A percentile compares a stretch with the other conserved stretches of the same genome.
Conservation (phyloP, 2,329 filamentous ascomycete species). For the Hypoxylon sp. region DNA sequence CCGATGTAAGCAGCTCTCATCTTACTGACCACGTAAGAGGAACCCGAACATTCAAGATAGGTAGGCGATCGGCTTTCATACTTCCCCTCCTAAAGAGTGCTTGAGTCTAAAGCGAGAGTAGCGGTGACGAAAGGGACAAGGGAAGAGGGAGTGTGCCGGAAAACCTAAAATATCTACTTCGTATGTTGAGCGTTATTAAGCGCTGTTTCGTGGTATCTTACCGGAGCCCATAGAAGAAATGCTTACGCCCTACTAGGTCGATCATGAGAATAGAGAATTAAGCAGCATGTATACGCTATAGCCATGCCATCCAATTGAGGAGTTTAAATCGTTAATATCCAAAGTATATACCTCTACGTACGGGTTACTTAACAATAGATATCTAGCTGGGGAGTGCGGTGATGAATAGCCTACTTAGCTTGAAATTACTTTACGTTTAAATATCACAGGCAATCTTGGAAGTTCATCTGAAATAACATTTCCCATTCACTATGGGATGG, state of each 20-base stretch:
- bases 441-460: slow-evolving; percentile 10
- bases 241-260: background rate
- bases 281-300: background rate
- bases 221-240: background rate
- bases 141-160: background rate
- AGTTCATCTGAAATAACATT: slow-evolving; percentile 22
- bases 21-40: background rate
- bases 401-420: background rate
- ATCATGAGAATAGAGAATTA: background rate
- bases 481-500: background rate
- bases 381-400: background rate
- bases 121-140: background rate
- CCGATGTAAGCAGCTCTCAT: slow-evolving; percentile 3
- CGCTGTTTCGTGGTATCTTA: slow-evolving; percentile 20
- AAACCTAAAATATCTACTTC: slow-evolving; percentile 27
- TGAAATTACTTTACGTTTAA: background rate
- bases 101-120: slow-evolving; percentile 13
- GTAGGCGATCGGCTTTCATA: slow-evolving; percentile 1
- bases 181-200: background rate
- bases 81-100: background rate
- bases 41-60: background rate
- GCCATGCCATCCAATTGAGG: background rate
- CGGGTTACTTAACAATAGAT: background rate
- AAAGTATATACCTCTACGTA: background rate
- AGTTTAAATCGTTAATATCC: background rate